phyloP scores from a whole-genome alignment of 257 asterid species.

The Eucommia ulmoides region DNA sequence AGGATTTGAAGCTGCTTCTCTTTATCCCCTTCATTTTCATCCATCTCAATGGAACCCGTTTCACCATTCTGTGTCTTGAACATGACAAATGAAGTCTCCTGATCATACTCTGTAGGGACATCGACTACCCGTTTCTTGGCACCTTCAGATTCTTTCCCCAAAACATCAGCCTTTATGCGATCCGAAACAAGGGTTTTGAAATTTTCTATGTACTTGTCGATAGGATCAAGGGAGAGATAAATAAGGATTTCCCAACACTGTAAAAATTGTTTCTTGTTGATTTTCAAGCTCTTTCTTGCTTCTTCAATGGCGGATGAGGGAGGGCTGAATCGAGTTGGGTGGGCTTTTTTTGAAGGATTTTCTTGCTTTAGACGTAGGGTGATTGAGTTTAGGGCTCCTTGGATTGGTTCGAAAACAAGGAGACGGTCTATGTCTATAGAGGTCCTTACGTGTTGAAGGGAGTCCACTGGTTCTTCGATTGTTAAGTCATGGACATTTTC shows the following conservation, averaged over 20 bases:
- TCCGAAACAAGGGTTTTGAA: slow-evolving; percentile 33
- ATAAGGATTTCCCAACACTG: slow-evolving; percentile 96
- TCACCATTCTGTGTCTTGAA: slow-evolving; percentile 42
- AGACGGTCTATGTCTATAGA: slow-evolving; percentile 70
- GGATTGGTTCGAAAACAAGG: slow-evolving; percentile 47
- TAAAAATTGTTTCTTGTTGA: slow-evolving; percentile 67
- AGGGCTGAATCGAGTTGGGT: slow-evolving; percentile 33
- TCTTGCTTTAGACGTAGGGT: slow-evolving; percentile 42
- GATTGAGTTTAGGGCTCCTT: slow-evolving; percentile 31
- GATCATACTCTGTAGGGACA: slow-evolving; percentile 58
- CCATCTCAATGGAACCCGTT: slow-evolving; percentile 24
- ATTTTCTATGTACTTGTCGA: slow-evolving; percentile 43
- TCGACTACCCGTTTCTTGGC: slow-evolving; percentile 54
- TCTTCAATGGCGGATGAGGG: slow-evolving; percentile 38
- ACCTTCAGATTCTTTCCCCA: slow-evolving; percentile 68
- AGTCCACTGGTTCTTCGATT: slow-evolving; percentile 82
- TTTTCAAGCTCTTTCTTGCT: slow-evolving; percentile 59
- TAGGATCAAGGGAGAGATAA: slow-evolving; percentile 45
- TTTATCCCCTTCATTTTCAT: slow-evolving; percentile 29
- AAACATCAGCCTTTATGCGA: slow-evolving; percentile 56
- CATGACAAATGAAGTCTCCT: slow-evolving; percentile 71
- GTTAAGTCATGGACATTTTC: slow-evolving; percentile 77
- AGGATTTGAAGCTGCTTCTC: slow-evolving; percentile 60
- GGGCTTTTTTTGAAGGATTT: slow-evolving; percentile 41
- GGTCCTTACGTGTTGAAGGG: slow-evolving; percentile 78